phyloP scores from a whole-genome alignment of 208 protist species.

The Acanthamoeba divionensis region DNA sequence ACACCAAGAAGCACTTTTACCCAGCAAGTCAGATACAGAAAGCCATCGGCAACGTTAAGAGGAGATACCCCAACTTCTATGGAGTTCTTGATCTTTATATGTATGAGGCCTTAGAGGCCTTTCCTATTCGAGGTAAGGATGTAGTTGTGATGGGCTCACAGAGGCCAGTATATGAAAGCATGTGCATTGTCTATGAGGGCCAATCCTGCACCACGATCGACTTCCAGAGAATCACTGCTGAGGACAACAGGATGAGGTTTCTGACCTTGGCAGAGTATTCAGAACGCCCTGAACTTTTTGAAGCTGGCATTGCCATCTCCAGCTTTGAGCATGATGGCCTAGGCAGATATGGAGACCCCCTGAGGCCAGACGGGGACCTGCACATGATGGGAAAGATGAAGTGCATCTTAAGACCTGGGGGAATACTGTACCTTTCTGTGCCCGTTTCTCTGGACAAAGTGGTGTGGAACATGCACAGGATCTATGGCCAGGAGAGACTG shows the following conservation, averaged over 20 bases:
- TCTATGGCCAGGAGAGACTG: not conserved
- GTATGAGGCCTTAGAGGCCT: not conserved
- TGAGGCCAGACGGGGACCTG: not conserved
- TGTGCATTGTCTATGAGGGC: not conserved
- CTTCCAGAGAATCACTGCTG: not conserved
- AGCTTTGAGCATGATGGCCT: slow-evolving; percentile 37
- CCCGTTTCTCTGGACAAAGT: not conserved
- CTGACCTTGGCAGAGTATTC: not conserved
- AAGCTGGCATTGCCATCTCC: not conserved
- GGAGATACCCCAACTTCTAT: not conserved
- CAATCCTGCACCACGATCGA: slow-evolving; percentile 18
- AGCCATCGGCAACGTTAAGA: not conserved
- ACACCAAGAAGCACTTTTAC: slow-evolving; percentile 6
- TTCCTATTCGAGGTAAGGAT: not conserved
- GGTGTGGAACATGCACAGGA: slow-evolving; percentile 46
- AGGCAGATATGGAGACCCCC: slow-evolving; percentile 26
- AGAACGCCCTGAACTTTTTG: not conserved
- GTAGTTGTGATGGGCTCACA: not conserved
- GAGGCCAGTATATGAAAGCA: not conserved
- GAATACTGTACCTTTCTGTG: slow-evolving; percentile 5
- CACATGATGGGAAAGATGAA: slow-evolving; percentile 30
- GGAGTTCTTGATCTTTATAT: not conserved
- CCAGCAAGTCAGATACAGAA: not conserved
- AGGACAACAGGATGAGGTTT: not conserved
- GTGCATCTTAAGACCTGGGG: not conserved